Evolutionary conservation across 139 green algal species (phyloP), one percentile per base, ranked within the genome.

Genomic region (Ettlia oleoabundans): DNA sequence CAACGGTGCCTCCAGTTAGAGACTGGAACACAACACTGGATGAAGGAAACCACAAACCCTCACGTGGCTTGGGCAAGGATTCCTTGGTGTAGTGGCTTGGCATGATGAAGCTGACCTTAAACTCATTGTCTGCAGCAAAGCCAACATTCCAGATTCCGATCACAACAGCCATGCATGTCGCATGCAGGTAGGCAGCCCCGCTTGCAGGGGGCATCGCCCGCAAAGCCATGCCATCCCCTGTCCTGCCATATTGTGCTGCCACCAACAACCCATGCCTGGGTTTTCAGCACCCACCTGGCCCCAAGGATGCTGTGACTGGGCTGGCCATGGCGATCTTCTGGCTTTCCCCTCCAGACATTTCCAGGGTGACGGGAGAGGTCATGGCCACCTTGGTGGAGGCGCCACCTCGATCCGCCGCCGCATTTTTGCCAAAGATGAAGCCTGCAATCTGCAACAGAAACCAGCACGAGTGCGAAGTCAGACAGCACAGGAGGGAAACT

Each of bases 401-500:
- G 41, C 51, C 64, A 26, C 63, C 76, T 1, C 51, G 32, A 2
- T 53, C 74, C 8, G 28, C 28, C 6, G 84, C 73, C 1, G 77
- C 74, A 76, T 95, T 94, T 51, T 89, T 88, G 21, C 89, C 91
- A 67, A 95, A 95, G 62, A 95, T 95, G 79, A 89, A 95, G 38
- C 86, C 85, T 19, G 88, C 89, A 76, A 90, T 81, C 80, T 89
- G 84, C 73, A 41, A 18, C 33, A 51, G 65, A 28, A 28, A 32
- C 9, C 35, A 47, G 9, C 63, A 70, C 5, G 8, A 58, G 7
- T n/a, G n/a, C n/a, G n/a, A n/a, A n/a, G n/a, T n/a, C n/a, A n/a
- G n/a, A n/a, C n/a, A n/a, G n/a, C n/a, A n/a, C n/a, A n/a, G n/a
- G n/a, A n/a, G n/a, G n/a, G n/a, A n/a, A n/a, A n/a, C n/a, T n/a